Conservation (phyloP, 2,329 filamentous ascomycete species). For the Nannizzia gypsea region DNA sequence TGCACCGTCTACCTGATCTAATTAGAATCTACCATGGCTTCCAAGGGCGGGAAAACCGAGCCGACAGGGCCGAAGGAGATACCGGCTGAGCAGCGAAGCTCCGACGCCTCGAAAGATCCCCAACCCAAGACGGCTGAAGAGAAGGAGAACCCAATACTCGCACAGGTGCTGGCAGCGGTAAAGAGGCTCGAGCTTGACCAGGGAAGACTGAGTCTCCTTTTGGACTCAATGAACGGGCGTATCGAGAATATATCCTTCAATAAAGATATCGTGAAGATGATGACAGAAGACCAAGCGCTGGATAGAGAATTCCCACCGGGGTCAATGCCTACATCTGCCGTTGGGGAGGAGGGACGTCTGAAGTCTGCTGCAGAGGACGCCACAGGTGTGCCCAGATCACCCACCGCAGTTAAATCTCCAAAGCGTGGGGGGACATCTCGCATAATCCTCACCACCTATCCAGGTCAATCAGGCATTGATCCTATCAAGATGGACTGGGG, state of each 20-base stretch:
- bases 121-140: background rate
- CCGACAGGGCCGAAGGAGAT: background rate
- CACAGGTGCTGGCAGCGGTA: slow-evolving; percentile 10
- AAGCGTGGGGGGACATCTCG: slow-evolving; percentile 18
- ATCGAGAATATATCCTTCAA: slow-evolving; percentile 4
- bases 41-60: background rate
- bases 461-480: slow-evolving; percentile 85
- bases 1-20: background rate
- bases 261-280: slow-evolving; percentile 3
- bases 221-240: background rate
- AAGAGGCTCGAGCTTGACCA: slow-evolving; percentile 10
- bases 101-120: background rate
- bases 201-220: slow-evolving; percentile 4
- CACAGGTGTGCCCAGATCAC: background rate
- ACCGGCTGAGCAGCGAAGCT: background rate
- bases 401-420: background rate
- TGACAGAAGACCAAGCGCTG: background rate
- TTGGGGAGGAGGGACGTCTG: background rate
- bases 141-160: background rate
- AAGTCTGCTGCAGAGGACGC: background rate
- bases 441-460: slow-evolving; percentile 71
- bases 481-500: slow-evolving; percentile 87
- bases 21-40: background rate
- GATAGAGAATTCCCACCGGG: background rate
- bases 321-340: background rate